phyloP scores from a whole-genome alignment of 495 filamentous ascomycete species.

The Lepidopterella palustris region DNA sequence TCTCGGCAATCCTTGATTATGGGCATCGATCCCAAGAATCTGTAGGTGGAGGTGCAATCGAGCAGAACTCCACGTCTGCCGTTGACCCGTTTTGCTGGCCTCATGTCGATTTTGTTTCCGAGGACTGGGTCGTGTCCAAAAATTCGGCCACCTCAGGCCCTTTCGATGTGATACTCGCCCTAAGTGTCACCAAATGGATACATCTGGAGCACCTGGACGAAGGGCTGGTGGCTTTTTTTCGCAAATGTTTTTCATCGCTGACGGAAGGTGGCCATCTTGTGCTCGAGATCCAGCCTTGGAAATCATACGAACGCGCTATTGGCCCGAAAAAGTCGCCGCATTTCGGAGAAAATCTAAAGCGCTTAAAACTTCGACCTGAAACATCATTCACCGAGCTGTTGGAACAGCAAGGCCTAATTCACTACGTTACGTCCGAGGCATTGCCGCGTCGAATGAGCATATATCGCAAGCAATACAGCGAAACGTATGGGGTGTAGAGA shows the following conservation, averaged over 20 bases:
- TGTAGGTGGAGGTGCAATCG: background rate
- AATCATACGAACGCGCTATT: slow-evolving; percentile 36
- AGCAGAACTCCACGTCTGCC: slow-evolving; percentile 1
- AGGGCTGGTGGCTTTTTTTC: slow-evolving; percentile 33
- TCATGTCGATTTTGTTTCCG: slow-evolving; percentile 30
- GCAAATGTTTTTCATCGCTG: slow-evolving; percentile 28
- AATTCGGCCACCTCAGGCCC: slow-evolving; percentile 20
- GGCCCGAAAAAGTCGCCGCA: slow-evolving; percentile 16
- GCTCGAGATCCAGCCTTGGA: slow-evolving; percentile 39
- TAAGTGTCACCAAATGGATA: slow-evolving; percentile 42
- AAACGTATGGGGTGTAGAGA: background rate
- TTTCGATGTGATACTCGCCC: slow-evolving; percentile 36
- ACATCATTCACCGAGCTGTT: slow-evolving; percentile 24
- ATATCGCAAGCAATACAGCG: slow-evolving; percentile 14
- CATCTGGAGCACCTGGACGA: slow-evolving; percentile 34
- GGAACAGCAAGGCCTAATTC: slow-evolving; percentile 15
- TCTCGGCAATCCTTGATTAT: slow-evolving; percentile 34
- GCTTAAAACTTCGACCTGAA: slow-evolving; percentile 20
- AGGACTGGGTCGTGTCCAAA: slow-evolving; percentile 29
- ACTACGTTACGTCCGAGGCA: slow-evolving; percentile 13
- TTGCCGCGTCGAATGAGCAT: slow-evolving; percentile 24
- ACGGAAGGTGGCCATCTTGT: slow-evolving; percentile 33
- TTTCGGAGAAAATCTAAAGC: slow-evolving; percentile 14
- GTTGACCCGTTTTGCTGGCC: slow-evolving; percentile 16
- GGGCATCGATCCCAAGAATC: slow-evolving; percentile 26